phyloP scores from a whole-genome alignment of 2,329 filamentous ascomycete species.

The Pseudogymnoascus sp. region DNA sequence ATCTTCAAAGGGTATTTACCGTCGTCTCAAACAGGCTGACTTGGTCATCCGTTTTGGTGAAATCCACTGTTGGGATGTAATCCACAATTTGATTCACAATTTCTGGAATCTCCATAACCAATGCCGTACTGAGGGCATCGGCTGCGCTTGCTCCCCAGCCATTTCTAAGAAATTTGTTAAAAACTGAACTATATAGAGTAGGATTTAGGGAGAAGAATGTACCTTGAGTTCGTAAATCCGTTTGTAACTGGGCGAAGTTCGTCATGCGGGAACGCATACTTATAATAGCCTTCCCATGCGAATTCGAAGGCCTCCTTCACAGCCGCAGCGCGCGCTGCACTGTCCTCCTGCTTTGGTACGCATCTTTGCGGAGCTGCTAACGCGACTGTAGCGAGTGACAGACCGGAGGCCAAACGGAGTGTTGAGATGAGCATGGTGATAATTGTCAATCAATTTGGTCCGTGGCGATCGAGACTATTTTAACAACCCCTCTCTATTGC shows the following conservation, averaged over 20 bases:
- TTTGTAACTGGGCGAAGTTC: conserved; percentile 63
- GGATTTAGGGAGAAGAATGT: conserved; percentile 20
- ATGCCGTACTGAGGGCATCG: conserved; percentile 70
- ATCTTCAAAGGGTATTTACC: conserved; percentile 66
- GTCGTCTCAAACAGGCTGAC: conserved; percentile 86
- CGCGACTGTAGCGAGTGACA: background rate
- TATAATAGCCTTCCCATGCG: conserved; percentile 65
- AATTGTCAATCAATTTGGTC: background rate
- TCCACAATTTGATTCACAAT: conserved; percentile 64
- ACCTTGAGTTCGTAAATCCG: conserved; percentile 60
- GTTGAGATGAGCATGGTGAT: conserved; percentile 1
- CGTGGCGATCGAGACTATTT: background rate
- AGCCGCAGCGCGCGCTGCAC: conserved; percentile 38
- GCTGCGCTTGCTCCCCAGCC: conserved; percentile 79
- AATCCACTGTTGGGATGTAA: conserved; percentile 63
- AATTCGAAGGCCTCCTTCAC: conserved; percentile 61
- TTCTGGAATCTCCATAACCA: conserved; percentile 62
- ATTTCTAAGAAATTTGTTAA: conserved; percentile 44
- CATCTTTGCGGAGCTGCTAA: background rate
- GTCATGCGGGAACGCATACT: conserved; percentile 70
- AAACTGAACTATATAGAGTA: background rate
- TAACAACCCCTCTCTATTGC: background rate
- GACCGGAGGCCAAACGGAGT: background rate
- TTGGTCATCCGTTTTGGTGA: conserved; percentile 45
- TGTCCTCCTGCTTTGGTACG: background rate